A percentile compares a stretch with the other conserved stretches of the same genome.
Conservation (phyloP, 352 stramenopile species). For the Phytophthora citricola region DNA sequence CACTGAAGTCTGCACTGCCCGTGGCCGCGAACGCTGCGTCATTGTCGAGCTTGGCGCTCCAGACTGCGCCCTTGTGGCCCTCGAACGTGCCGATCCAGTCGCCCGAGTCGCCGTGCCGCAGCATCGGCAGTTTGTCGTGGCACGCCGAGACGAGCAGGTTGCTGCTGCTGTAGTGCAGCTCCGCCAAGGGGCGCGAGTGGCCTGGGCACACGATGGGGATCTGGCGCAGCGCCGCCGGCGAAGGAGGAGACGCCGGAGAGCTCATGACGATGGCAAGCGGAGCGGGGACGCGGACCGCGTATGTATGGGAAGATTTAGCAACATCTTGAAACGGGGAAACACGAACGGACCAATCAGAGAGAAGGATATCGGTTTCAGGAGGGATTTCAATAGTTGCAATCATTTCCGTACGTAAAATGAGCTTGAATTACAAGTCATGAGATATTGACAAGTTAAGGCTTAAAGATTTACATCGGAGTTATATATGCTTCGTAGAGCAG, state of each 20-base stretch:
- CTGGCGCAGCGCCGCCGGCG: conserved; percentile 70
- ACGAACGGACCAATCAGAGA: no score
- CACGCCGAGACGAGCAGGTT: conserved; percentile 86
- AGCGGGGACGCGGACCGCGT: conserved; percentile 17
- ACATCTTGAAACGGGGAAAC: neutral
- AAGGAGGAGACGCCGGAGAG: conserved; percentile 40
- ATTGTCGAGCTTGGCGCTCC: conserved; percentile 91
- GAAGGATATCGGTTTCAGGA: no score
- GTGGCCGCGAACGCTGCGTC: conserved; percentile 87
- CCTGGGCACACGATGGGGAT: conserved; percentile 89
- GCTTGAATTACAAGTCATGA: no score
- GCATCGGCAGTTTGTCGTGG: conserved; percentile 91
- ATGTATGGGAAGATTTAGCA: conserved; percentile 28
- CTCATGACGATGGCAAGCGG: conserved; percentile 14
- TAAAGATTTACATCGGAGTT: no score
- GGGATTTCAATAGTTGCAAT: no score
- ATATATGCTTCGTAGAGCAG: no score
- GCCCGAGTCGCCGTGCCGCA: conserved; percentile 80
- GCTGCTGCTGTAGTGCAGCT: conserved; percentile 75
- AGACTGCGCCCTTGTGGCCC: conserved; percentile 96
- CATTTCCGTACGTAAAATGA: no score
- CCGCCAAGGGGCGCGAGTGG: conserved; percentile 81
- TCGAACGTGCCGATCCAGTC: conserved; percentile 98
- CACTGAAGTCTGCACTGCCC: conserved; percentile 95
- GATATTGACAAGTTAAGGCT: no score